These are phyloP conservation scores for Pezicula rhizophila DNA, from an alignment of 2,329 filamentous ascomycete genomes.

Conservation along the genomic window DNA sequence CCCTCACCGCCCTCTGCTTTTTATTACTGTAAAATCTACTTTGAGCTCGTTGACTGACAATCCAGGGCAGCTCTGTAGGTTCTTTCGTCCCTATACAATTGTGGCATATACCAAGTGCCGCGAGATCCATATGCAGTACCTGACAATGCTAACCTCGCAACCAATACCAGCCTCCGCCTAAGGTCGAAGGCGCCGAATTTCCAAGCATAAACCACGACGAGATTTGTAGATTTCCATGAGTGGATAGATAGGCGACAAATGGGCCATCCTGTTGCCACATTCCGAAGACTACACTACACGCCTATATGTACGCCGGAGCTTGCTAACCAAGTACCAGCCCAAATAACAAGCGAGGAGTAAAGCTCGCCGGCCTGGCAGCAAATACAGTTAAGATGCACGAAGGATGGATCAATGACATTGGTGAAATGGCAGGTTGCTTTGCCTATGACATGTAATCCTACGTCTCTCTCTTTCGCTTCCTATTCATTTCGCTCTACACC, in stretches of 20 bases:
- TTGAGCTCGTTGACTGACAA: too few relatives aligned
- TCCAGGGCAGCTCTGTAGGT: too few relatives aligned
- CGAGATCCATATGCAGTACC: too few relatives aligned
- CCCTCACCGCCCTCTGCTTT: too few relatives aligned
- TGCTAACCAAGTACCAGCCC: constrained; percentile 75
- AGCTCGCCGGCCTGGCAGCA: constrained; percentile 81
- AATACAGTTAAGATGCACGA: constrained; percentile 77
- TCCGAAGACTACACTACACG: constrained; percentile 83
- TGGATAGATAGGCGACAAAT: constrained; percentile 65
- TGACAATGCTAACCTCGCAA: too few relatives aligned
- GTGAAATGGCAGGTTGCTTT: constrained; percentile 64
- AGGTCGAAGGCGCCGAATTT: constrained; percentile 64
- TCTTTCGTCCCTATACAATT: too few relatives aligned
- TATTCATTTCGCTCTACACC: constrained; percentile 48
- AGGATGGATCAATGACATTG: constrained; percentile 82
- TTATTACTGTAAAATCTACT: too few relatives aligned
- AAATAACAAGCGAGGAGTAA: constrained; percentile 78
- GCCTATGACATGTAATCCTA: constrained; percentile 78
- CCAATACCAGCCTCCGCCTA: background rate
- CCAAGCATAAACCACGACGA: constrained; percentile 68
- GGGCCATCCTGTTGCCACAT: constrained; percentile 76
- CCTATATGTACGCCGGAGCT: constrained; percentile 91
- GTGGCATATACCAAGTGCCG: too few relatives aligned
- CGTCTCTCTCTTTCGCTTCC: constrained; percentile 26
- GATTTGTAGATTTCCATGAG: constrained; percentile 72